Evolutionary conservation across 805 yeast genomes (phyloP).

Genomic region (Clavispora asparagi): DNA sequence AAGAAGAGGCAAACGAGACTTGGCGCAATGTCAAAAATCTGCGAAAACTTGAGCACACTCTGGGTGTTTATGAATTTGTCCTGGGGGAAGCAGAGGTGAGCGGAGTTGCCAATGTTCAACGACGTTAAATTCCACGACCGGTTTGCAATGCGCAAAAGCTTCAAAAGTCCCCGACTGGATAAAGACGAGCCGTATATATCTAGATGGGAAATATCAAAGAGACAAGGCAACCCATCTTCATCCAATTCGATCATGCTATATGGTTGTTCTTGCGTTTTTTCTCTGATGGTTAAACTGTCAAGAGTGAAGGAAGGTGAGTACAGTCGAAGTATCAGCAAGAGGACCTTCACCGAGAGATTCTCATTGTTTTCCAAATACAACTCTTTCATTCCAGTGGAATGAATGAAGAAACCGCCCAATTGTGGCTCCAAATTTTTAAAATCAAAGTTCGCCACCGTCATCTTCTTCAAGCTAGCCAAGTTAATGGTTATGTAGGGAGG

Average conservation of each 20-base stretch:
- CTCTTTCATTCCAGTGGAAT: constrained; percentile 12
- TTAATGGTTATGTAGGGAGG: constrained; percentile 19
- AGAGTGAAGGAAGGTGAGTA: constrained; percentile 25
- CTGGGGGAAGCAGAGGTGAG: constrained; percentile 9
- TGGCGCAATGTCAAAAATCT: constrained; percentile 14
- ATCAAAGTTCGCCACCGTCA: constrained; percentile 29
- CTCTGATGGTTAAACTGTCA: constrained; percentile 26
- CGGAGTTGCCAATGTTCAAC: constrained; percentile 12
- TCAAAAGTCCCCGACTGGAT: constrained; percentile 9
- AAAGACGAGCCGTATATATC: constrained; percentile 21
- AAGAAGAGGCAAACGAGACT: constrained; percentile 19
- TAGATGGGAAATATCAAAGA: constrained; percentile 19
- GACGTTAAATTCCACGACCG: background rate
- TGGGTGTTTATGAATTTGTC: constrained; percentile 6
- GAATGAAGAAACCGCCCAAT: constrained; percentile 24
- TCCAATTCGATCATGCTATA: constrained; percentile 24
- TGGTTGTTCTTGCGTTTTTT: constrained; percentile 16
- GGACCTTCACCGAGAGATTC: constrained; percentile 21
- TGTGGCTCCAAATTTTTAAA: constrained; percentile 21
- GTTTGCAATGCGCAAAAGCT: constrained; percentile 8
- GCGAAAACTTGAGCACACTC: constrained; percentile 6
- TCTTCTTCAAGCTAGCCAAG: constrained; percentile 20
- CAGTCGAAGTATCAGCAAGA: constrained; percentile 25
- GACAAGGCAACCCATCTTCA: constrained; percentile 18
- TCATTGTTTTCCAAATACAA: constrained; percentile 31